Base-by-base conservation (phyloP, 345 rosid species). In the Dimocarpus longan region DNA sequence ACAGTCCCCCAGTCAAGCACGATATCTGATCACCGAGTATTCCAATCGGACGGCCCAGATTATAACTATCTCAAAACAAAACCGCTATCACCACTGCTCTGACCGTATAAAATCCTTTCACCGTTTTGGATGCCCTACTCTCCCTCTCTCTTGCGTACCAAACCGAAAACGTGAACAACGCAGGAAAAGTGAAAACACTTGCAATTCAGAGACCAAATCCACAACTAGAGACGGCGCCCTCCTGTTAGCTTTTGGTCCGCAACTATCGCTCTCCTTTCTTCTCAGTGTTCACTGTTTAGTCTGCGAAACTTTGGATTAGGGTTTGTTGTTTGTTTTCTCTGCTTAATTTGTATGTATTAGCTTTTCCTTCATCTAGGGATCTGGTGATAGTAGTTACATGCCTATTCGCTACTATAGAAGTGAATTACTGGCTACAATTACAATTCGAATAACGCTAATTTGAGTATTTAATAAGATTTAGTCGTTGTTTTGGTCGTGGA, bases 261-360 rank as follows among this genome's bases (percentile, higher is more conserved):
- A 50, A 21, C 21, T 62, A 76, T 37, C 66, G 65, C 66, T 54
- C 3, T 39, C 50, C 8, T 2, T 54, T 15, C 54, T 62, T 48
- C 48, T 75, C 12, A 2, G 21, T 16, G 59, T 54, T 10, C 63
- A 74, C 57, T 37, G 77, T 74, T 63, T 63, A 74, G 50, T 18
- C 18, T 5, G 42, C 59, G 26, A 26, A 46, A 26, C 69, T 15
- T 75, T 32, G 9, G 64, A 50, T n/a, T 75, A 75, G 78, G 64
- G 78, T 66, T 75, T 66, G 15, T 44, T 43, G 22, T n/a, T 75
- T 12, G 3, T 44, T 43, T 46, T 75, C 22, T 72, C 21, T 71
- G 24, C 42, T 26, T 9, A 8, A 28, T 16, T 8, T 8, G 44
- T 32, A 28, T 54, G 24, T 71, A 7, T 19, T 13, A 70, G 6